Base-by-base conservation (phyloP, 73 alveolate genomes). In the Paramecium octaurelia region DNA sequence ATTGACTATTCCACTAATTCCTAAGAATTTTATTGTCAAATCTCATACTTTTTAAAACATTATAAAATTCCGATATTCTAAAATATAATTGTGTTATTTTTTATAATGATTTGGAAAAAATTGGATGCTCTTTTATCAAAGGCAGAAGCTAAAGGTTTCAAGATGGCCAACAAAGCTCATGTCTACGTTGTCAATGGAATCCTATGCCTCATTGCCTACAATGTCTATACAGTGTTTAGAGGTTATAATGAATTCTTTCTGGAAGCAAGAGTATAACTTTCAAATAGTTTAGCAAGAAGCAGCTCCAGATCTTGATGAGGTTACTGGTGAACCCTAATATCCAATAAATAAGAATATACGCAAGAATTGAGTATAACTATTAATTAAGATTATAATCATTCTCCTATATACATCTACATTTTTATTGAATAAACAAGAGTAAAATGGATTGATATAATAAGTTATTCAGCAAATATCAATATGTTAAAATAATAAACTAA, bases 71-170 rank as follows among this genome's bases (percentile, higher is more conserved):
- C 16, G 0, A 50, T 50, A 50, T 50, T 50, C 68, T 50, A 50
- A 50, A 50, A 50, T 14, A 50, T 50, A 54, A 54, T 54, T 54
- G 69, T 54, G 69, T 54, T 54, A 54, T 54, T 54, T 54, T 54
- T 54, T 54, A 54, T 54, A 54, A 73, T 73, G 87, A 44, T 89
- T 70, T 89, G 94, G 94, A 43, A 59, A 40, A 89, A 89, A 70
- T 70, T 89, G 84, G 91, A 89, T 71, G 75, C 69, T 40, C 83
- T 89, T 40, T 73, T 89, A 69, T 40, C 94, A 10, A 89, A 73
- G 57, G 94, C 88, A 38, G 94, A 89, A 44, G 43, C 50, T 20
- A 89, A 89, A 58, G 94, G 94, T 29, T 89, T 89, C 36, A 89
- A 73, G 68, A 48, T 83, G 20, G 94, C 94, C 8, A 89, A 89